Evolutionary conservation across 257 asterid species (phyloP), one percentile per base, ranked within the genome.

Genomic region (Vinca minor): DNA sequence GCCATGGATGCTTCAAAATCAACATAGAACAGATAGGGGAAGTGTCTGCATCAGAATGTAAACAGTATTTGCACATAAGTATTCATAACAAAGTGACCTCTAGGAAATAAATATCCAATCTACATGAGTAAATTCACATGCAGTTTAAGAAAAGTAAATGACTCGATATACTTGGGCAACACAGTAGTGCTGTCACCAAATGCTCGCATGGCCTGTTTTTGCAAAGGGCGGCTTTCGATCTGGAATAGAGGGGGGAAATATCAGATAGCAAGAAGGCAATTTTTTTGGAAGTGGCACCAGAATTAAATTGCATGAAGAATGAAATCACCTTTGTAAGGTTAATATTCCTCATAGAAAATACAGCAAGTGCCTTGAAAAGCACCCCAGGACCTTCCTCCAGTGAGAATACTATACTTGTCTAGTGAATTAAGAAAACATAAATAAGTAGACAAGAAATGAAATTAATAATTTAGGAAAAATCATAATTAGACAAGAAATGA

Each of bases 1-100:
- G 99, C 99, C 96, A 90, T 93, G 69, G 99, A 93, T 72, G 97
- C 96, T 81, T 93, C 97, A 69, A 93, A 93, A 82, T 93, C 99
- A 57, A 93, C 92, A 69, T 90, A 93, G 82, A 93, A 93, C 71
- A 93, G 90, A 85, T 93, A 93, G 20, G 97, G 97, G 70, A 93
- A 93, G 71, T 83, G 78, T 68, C 97, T 93, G 92, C 71, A 60
- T 68, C 50, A 71, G 53, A 63, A 74, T 14, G 64, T 8, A 70
- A 65, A 42, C 26, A 38, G 26, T 18, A 66, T 66, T 25, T 63
- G 36, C 36, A 48, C 1, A 13, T 46, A 44, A 28, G 38, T 48
- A 54, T 13, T 11, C 47, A 12, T 21, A 17, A 23, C 61, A 4
- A 12, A 45, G 23, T 56, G 13, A n/a, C 14, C 47, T 15, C 20